Percentiles rank a stretch among this genome's conserved stretches.
phyloP scores from a whole-genome alignment of 2,329 filamentous ascomycete species.

The Graphilbum fragrans region DNA sequence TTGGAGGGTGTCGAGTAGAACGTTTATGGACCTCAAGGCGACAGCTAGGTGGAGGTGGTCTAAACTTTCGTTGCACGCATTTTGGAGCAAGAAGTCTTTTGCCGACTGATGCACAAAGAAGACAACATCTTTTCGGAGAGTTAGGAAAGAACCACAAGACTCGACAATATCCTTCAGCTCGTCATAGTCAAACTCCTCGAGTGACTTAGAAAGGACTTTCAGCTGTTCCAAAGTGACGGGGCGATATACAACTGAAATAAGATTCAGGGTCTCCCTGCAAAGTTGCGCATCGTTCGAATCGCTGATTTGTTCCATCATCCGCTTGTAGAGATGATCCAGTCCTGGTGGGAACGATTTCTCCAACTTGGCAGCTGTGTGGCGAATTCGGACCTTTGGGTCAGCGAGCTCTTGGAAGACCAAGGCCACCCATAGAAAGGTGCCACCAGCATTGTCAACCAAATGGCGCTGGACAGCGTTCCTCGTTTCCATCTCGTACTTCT shows the following conservation, averaged over 20 bases:
- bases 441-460: slow-evolving; percentile 19
- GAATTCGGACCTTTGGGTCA: slow-evolving; percentile 8
- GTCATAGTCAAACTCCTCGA: slow-evolving; percentile 6
- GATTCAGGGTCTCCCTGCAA: too few relatives aligned
- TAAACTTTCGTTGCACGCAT: slow-evolving; percentile 7
- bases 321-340: slow-evolving; percentile 18
- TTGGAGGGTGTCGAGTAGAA: slow-evolving; percentile 16
- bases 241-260: too few relatives aligned
- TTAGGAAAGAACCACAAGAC: slow-evolving; percentile 27
- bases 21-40: slow-evolving; percentile 17
- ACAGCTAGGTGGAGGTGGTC: neutral
- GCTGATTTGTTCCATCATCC: slow-evolving; percentile 23
- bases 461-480: slow-evolving; percentile 11
- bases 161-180: slow-evolving; percentile 19
- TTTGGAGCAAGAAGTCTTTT: slow-evolving; percentile 25
- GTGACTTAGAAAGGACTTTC: slow-evolving; percentile 7
- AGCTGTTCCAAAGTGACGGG: slow-evolving; percentile 25
- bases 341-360: slow-evolving; percentile 17
- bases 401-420: slow-evolving; percentile 21
- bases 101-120: slow-evolving; percentile 30
- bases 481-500: slow-evolving; percentile 13
- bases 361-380: slow-evolving; percentile 7
- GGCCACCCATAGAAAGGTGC: slow-evolving; percentile 32
- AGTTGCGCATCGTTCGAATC: slow-evolving; percentile 15
- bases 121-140: slow-evolving; percentile 15